A percentile compares a stretch with the other conserved stretches of the same genome.
phyloP scores from a whole-genome alignment of 2,329 filamentous ascomycete genomes.

The Xylariaceae sp. region DNA sequence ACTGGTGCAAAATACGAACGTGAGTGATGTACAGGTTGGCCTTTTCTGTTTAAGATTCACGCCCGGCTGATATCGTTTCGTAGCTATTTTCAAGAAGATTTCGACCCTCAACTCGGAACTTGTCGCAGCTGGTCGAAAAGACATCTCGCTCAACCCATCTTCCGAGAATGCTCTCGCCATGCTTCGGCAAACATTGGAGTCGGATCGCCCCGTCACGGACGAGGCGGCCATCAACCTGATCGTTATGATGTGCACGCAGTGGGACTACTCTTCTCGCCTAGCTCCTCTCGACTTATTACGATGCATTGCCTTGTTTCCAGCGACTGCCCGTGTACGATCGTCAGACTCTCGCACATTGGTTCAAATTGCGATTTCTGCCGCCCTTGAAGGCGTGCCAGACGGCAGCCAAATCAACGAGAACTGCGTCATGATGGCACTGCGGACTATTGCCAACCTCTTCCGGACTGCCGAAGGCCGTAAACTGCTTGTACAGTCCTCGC shows the following conservation, averaged over 20 bases:
- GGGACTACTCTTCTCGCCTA: conserved; percentile 77
- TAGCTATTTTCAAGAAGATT: conserved; percentile 71
- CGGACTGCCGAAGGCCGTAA: conserved; percentile 66
- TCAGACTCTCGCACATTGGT: conserved; percentile 56
- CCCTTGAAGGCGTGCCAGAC: conserved; percentile 47
- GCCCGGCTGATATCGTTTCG: conserved; percentile 3
- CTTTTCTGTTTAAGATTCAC: not conserved
- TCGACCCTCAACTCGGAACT: conserved; percentile 70
- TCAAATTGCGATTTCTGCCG: conserved; percentile 41
- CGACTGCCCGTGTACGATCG: conserved; percentile 58
- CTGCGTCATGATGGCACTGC: conserved; percentile 81
- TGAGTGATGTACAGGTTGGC: conserved; percentile 24
- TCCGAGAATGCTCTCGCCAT: conserved; percentile 61
- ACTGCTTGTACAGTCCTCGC: conserved; percentile 54
- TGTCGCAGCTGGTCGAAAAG: conserved; percentile 67
- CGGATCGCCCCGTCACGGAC: conserved; percentile 46
- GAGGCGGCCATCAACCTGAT: conserved; percentile 58
- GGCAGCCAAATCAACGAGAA: conserved; percentile 64
- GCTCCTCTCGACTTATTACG: conserved; percentile 84
- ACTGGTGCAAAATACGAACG: conserved; percentile 66
- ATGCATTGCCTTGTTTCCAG: conserved; percentile 67
- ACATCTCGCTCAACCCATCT: conserved; percentile 66
- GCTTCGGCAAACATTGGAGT: conserved; percentile 62
- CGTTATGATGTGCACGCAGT: conserved; percentile 68
- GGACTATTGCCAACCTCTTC: conserved; percentile 81